Conservation (phyloP, 2,329 filamentous ascomycete genomes). For the Pyrenophora seminiperda region DNA sequence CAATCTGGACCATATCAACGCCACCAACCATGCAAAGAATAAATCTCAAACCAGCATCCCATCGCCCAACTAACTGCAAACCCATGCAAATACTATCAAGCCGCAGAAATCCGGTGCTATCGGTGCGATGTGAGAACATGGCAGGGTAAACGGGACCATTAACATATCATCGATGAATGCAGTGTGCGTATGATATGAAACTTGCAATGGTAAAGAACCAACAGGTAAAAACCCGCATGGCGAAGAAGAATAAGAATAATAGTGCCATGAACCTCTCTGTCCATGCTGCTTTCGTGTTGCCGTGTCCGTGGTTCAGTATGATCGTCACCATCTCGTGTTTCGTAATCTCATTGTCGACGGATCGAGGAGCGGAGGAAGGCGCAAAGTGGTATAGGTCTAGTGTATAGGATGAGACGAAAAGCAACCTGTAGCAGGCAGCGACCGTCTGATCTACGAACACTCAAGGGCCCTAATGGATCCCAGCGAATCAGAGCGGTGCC, state of each 20-base stretch:
- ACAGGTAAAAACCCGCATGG: slow-evolving; percentile 13
- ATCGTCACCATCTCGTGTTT: slow-evolving; percentile 28
- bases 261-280: slow-evolving; percentile 6
- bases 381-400: slow-evolving; percentile 20
- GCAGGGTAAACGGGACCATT: slow-evolving; percentile 27
- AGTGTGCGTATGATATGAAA: slow-evolving; percentile 22
- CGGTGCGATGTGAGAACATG: slow-evolving; percentile 22
- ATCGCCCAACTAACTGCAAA: slow-evolving; percentile 29
- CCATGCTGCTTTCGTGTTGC: slow-evolving; percentile 23
- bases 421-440: slow-evolving; percentile 6
- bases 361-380: slow-evolving; percentile 14
- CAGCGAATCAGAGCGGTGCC: not conserved
- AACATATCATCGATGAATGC: slow-evolving; percentile 28
- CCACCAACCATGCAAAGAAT: slow-evolving; percentile 31
- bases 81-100: slow-evolving; percentile 39
- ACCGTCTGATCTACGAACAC: not conserved
- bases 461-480: not conserved
- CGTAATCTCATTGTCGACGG: slow-evolving; percentile 25
- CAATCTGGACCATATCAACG: slow-evolving; percentile 26
- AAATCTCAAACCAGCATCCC: slow-evolving; percentile 15
- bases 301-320: slow-evolving; percentile 18
- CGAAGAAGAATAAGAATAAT: slow-evolving; percentile 15
- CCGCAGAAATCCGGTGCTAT: slow-evolving; percentile 22
- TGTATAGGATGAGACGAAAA: slow-evolving; percentile 37
- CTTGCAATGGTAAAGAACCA: slow-evolving; percentile 11